Conservation (phyloP, 148 eudicot species). For the Hydrangea macrophylla region DNA sequence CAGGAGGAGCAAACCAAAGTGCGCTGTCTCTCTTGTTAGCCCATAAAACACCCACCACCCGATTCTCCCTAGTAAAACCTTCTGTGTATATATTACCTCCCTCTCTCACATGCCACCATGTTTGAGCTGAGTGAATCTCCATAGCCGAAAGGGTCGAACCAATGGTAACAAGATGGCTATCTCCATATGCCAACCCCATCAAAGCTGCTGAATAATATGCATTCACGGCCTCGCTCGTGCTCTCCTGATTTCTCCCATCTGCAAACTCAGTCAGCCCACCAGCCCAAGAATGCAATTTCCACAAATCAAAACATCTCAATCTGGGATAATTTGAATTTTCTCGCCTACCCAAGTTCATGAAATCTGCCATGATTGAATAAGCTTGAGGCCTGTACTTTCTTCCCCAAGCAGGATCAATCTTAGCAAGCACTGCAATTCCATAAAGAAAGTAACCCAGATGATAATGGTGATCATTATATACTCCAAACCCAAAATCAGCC, state of each 20-base stretch:
- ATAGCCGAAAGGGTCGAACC: slow-evolving; percentile 68
- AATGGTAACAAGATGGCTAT: slow-evolving; percentile 55
- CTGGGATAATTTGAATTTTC: slow-evolving; percentile 47
- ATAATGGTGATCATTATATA: slow-evolving; percentile 87
- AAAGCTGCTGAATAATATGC: slow-evolving; percentile 87
- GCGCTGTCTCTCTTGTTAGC: slow-evolving; percentile 74
- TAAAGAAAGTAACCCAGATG: slow-evolving; percentile 85
- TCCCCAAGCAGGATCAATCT: slow-evolving; percentile 90
- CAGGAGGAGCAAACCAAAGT: slow-evolving; percentile 88
- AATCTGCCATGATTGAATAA: slow-evolving; percentile 78
- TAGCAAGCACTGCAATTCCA: slow-evolving; percentile 85
- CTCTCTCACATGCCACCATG: slow-evolving; percentile 85
- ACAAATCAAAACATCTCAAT: slow-evolving; percentile 83
- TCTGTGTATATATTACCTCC: slow-evolving; percentile 50
- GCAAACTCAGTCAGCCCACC: slow-evolving; percentile 82
- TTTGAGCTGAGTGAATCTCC: slow-evolving; percentile 74
- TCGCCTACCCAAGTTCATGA: slow-evolving; percentile 63
- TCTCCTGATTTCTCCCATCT: slow-evolving; percentile 88
- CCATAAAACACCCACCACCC: slow-evolving; percentile 77
- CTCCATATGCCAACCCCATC: slow-evolving; percentile 91
- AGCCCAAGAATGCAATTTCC: slow-evolving; percentile 95
- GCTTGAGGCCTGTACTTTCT: slow-evolving; percentile 73
- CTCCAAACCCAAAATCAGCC: slow-evolving; percentile 93
- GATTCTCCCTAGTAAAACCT: slow-evolving; percentile 50
- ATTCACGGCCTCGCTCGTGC: slow-evolving; percentile 87